phyloP scores from a whole-genome alignment of 2,329 filamentous ascomycete species.

The Trichoderma atrobrunneum region DNA sequence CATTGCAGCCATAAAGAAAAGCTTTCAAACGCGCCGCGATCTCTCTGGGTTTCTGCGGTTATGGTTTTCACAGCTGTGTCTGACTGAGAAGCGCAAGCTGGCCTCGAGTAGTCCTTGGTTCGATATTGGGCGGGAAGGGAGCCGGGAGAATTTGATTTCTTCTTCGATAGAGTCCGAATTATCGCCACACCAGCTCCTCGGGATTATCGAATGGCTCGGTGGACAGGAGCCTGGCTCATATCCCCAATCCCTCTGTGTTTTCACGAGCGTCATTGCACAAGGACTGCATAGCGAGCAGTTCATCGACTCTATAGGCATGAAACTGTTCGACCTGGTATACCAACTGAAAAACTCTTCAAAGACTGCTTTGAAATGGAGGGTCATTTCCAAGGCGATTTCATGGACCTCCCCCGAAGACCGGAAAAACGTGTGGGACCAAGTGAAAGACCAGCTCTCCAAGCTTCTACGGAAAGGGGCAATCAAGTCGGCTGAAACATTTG shows the following conservation, averaged over 20 bases:
- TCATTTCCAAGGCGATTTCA: constrained; percentile 35
- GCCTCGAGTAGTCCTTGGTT: constrained; percentile 35
- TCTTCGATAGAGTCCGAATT: constrained; percentile 42
- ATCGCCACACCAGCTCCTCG: constrained; percentile 43
- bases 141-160: constrained; percentile 23
- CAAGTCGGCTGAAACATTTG: constrained; percentile 36
- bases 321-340: constrained; percentile 37
- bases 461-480: constrained; percentile 34
- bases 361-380: constrained; percentile 41
- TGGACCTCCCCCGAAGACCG: constrained; percentile 35
- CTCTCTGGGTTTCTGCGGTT: constrained; percentile 45
- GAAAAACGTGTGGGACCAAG: constrained; percentile 33
- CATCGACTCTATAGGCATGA: constrained; percentile 40
- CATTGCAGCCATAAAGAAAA: constrained; percentile 42
- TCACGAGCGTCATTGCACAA: constrained; percentile 43
- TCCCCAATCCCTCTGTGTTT: constrained; percentile 38
- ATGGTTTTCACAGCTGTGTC: constrained; percentile 45
- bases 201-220: constrained; percentile 44
- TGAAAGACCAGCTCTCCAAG: constrained; percentile 34
- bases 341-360: constrained; percentile 31
- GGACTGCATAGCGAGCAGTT: constrained; percentile 43
- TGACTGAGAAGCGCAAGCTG: constrained; percentile 32
- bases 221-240: constrained; percentile 33
- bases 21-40: constrained; percentile 44
- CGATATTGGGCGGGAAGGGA: constrained; percentile 24